These are phyloP conservation scores for Thelonectria olida DNA, from an alignment of 2,329 filamentous ascomycete species.

Conservation along the genomic window DNA sequence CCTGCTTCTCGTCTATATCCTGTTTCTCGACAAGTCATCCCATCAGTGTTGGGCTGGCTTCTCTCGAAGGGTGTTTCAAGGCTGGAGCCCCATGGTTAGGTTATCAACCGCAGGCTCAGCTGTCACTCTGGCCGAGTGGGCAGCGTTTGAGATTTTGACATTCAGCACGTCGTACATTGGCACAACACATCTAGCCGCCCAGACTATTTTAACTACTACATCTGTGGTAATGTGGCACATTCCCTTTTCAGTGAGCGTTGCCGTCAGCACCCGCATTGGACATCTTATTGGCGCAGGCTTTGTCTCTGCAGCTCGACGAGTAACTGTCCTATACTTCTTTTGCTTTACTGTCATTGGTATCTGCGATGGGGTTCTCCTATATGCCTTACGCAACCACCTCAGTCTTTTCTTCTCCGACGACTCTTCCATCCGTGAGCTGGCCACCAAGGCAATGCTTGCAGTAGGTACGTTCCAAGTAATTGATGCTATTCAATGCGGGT, in stretches of 20 bases:
- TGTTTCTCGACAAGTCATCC: constrained; percentile 49
- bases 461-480: constrained; percentile 22
- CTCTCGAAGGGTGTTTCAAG: constrained; percentile 45
- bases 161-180: constrained; percentile 56
- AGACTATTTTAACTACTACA: constrained; percentile 52
- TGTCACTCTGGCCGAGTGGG: constrained; percentile 54
- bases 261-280: constrained; percentile 53
- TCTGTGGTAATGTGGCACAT: constrained; percentile 54
- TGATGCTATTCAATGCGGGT: constrained; percentile 30
- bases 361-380: constrained; percentile 44
- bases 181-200: constrained; percentile 53
- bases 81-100: constrained; percentile 52
- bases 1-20: constrained; percentile 56
- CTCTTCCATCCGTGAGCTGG: neutral
- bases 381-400: constrained; percentile 10
- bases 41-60: constrained; percentile 51
- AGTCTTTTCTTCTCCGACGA: constrained; percentile 15
- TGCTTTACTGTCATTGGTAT: constrained; percentile 45
- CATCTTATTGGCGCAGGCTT: constrained; percentile 52
- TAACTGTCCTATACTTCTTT: constrained; percentile 43
- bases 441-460: constrained; percentile 11
- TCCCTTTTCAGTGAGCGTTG: constrained; percentile 53
- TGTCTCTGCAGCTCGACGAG: constrained; percentile 44
- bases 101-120: constrained; percentile 51
- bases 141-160: constrained; percentile 54